A percentile compares a stretch with the other conserved stretches of the same genome.
These are phyloP conservation scores for Rhizoctonia solani DNA, from an alignment of 1,284 basidiomycete genomes.

Conservation along the genomic window DNA sequence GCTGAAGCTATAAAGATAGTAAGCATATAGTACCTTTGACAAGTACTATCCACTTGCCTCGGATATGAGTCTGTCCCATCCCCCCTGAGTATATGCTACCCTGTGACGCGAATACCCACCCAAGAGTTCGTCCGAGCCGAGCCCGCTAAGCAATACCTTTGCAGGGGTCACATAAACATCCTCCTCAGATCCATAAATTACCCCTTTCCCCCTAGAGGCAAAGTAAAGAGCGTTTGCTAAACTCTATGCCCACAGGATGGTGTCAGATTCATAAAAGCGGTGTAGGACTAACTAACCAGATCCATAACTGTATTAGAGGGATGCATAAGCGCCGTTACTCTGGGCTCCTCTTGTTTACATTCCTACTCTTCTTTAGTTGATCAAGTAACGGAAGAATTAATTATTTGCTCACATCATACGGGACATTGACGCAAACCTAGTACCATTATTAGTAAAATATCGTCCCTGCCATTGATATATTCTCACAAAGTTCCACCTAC, in stretches of 20 bases:
- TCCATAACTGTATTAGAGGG: conserved; percentile 91
- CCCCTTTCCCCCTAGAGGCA: conserved; percentile 78
- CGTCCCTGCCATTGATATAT: conserved; percentile 1
- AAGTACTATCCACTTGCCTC: conserved; percentile 61
- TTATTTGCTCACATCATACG: conserved; percentile 64
- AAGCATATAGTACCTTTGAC: neutral
- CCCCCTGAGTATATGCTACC: conserved; percentile 65
- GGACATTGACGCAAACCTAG: conserved; percentile 82
- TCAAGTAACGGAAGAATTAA: conserved; percentile 17
- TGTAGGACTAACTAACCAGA: conserved; percentile 58
- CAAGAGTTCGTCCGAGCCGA: conserved; percentile 94
- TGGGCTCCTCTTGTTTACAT: conserved; percentile 58
- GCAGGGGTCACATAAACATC: conserved; percentile 72
- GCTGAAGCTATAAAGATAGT: conserved; percentile 66
- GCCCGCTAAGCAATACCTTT: conserved; percentile 84
- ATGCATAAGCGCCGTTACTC: conserved; percentile 76
- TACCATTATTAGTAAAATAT: neutral
- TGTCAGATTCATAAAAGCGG: neutral
- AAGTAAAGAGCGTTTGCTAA: conserved; percentile 92
- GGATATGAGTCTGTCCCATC: conserved; percentile 74
- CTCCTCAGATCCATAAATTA: conserved; percentile 49
- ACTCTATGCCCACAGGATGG: conserved; percentile 57
- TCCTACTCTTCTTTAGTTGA: conserved; percentile 55
- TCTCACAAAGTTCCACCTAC: conserved; percentile 87
- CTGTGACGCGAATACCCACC: conserved; percentile 94